phyloP scores from a whole-genome alignment of 495 filamentous ascomycete species.

The Margaritispora aquatica region DNA sequence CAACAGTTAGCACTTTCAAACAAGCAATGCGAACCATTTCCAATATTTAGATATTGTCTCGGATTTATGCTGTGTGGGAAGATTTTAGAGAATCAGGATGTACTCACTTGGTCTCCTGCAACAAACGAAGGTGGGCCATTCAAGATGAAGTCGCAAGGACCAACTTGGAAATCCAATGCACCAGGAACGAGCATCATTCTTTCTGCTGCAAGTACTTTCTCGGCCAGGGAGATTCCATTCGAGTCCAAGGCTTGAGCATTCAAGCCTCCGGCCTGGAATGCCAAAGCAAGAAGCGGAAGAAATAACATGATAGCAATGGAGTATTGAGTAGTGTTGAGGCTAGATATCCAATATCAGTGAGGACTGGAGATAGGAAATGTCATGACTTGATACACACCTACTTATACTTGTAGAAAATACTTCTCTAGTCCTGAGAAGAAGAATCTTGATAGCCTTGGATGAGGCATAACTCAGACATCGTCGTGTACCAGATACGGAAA shows the following conservation, averaged over 20 bases:
- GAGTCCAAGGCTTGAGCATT: conserved; percentile 6
- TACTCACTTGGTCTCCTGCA: neutral
- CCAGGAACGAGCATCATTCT: conserved; percentile 9
- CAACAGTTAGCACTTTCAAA: conserved; percentile 8
- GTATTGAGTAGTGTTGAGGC: neutral
- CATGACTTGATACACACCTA: too few species aligned
- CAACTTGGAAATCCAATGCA: conserved; percentile 6
- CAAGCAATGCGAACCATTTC: neutral
- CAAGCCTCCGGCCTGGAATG: conserved; percentile 4
- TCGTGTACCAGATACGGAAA: neutral
- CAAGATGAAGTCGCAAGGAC: conserved; percentile 9
- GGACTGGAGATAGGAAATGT: too few species aligned
- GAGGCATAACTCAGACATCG: neutral
- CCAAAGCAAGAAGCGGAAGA: conserved; percentile 4
- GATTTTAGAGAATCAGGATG: neutral
- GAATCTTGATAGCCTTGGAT: neutral
- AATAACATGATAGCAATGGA: conserved; percentile 13
- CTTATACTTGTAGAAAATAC: too few species aligned
- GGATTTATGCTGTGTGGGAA: neutral
- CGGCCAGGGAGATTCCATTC: conserved; percentile 10
- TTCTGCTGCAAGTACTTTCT: conserved; percentile 14
- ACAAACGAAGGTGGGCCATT: neutral
- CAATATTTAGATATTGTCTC: too few species aligned
- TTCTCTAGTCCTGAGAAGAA: too few species aligned
- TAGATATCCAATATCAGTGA: too few species aligned